Evolutionary conservation across 169 alveolate genomes (phyloP).

Genomic region (Perkinsus marinus): DNA sequence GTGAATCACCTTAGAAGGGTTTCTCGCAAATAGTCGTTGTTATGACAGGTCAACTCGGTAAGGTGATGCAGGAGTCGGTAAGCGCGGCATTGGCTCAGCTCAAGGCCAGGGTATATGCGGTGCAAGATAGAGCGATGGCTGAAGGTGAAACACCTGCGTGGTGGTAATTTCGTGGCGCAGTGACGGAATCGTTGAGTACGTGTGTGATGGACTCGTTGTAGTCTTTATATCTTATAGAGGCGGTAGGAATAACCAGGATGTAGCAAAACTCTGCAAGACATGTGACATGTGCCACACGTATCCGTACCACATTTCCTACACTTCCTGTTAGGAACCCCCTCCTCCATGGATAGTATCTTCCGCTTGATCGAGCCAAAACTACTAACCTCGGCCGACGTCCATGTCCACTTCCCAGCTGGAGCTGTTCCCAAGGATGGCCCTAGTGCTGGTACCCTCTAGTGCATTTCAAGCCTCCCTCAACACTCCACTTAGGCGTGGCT

Average conservation of each 20-base stretch:
- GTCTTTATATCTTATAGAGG: background rate
- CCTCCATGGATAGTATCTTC: background rate
- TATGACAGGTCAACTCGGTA: background rate
- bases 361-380: background rate
- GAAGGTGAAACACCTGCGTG: background rate
- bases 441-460: constrained; percentile 12
- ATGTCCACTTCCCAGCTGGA: background rate
- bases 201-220: background rate
- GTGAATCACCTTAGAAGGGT: background rate
- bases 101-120: background rate
- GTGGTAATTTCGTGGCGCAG: background rate
- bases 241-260: background rate
- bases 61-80: background rate
- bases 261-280: background rate
- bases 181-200: background rate
- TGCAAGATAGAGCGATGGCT: background rate
- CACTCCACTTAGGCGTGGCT: background rate
- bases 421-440: constrained; percentile 35
- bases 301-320: too few species aligned
- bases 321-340: background rate
- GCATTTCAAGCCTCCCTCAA: background rate
- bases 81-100: background rate
- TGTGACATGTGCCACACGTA: too few species aligned
- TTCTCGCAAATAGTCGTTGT: too few species aligned
- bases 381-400: background rate